Evolutionary conservation across 2,329 filamentous ascomycete species (phyloP).

Genomic region (Harringtonia aguacate): DNA sequence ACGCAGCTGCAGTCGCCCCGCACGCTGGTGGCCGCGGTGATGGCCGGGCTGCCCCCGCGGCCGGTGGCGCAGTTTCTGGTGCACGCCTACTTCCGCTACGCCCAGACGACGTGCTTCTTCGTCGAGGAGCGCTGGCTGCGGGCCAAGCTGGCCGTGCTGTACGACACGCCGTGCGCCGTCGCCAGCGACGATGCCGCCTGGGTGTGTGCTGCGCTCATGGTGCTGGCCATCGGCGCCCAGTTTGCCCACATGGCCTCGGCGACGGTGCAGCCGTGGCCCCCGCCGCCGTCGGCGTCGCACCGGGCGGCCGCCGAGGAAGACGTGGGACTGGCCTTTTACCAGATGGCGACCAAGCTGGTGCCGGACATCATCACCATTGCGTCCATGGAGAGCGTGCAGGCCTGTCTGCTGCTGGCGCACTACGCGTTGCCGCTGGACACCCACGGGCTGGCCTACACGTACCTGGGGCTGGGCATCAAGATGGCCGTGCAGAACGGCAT

Average conservation of each 20-base stretch:
- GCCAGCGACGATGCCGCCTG: conserved; percentile 29
- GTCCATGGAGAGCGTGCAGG: conserved; percentile 47
- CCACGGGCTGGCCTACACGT: conserved; percentile 45
- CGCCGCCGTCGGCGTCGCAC: conserved; percentile 22
- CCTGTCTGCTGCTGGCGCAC: conserved; percentile 43
- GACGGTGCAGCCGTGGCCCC: conserved; percentile 20
- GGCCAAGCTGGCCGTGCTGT: conserved; percentile 28
- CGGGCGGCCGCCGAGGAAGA: conserved; percentile 28
- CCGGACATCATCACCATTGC: conserved; percentile 46
- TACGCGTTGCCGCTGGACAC: conserved; percentile 45
- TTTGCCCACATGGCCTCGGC: conserved; percentile 37
- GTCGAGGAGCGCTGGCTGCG: conserved; percentile 32
- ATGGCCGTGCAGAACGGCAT: conserved; percentile 50
- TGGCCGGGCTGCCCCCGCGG: conserved; percentile 32
- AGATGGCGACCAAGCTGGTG: conserved; percentile 41
- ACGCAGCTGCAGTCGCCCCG: conserved; percentile 31
- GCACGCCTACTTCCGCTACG: conserved; percentile 35
- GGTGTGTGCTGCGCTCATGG: conserved; percentile 33
- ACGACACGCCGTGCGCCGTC: conserved; percentile 25
- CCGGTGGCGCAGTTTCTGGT: conserved; percentile 35
- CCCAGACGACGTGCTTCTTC: conserved; percentile 37
- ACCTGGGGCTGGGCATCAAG: conserved; percentile 43
- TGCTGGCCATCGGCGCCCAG: conserved; percentile 39
- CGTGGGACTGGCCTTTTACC: conserved; percentile 44
- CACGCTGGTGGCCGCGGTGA: conserved; percentile 20